These are phyloP conservation scores for Hypoxylon sp. DNA, from an alignment of 2,329 filamentous ascomycete genomes.

Conservation along the genomic window DNA sequence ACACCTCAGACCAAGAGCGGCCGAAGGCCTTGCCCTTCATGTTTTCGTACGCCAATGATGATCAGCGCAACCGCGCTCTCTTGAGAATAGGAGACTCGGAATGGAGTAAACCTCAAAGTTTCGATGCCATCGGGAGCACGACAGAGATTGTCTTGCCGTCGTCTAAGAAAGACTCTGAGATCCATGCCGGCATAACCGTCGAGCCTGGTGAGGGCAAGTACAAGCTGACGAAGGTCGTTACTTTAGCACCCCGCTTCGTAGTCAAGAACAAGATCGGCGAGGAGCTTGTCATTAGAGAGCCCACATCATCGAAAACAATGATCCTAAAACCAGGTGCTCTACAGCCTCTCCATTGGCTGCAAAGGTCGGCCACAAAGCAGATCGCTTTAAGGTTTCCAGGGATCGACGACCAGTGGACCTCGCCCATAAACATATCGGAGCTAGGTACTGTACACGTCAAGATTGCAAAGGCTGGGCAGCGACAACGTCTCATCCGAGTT, in stretches of 20 bases:
- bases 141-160: slow-evolving; percentile 89
- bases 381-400: slow-evolving; percentile 93
- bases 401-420: slow-evolving; percentile 97
- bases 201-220: slow-evolving; percentile 96
- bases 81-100: slow-evolving; percentile 89
- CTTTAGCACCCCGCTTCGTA: slow-evolving; percentile 90
- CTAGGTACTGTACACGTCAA: slow-evolving; percentile 94
- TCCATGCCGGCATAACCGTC: slow-evolving; percentile 91
- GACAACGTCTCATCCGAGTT: slow-evolving; percentile 87
- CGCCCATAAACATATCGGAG: slow-evolving; percentile 97
- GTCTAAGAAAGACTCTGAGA: slow-evolving; percentile 77
- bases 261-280: slow-evolving; percentile 93
- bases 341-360: slow-evolving; percentile 89
- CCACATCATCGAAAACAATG: slow-evolving; percentile 88
- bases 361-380: slow-evolving; percentile 86
- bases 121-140: slow-evolving; percentile 95
- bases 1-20: slow-evolving; percentile 64
- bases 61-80: slow-evolving; percentile 90
- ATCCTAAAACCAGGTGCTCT: slow-evolving; percentile 82
- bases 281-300: slow-evolving; percentile 89
- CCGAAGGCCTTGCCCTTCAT: slow-evolving; percentile 90
- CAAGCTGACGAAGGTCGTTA: slow-evolving; percentile 96
- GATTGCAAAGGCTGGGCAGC: slow-evolving; percentile 88
- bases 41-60: slow-evolving; percentile 92
- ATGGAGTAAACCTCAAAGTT: slow-evolving; percentile 98